Evolutionary conservation across 2,329 filamentous ascomycete species (phyloP).

Genomic region (Penicillium sp.): DNA sequence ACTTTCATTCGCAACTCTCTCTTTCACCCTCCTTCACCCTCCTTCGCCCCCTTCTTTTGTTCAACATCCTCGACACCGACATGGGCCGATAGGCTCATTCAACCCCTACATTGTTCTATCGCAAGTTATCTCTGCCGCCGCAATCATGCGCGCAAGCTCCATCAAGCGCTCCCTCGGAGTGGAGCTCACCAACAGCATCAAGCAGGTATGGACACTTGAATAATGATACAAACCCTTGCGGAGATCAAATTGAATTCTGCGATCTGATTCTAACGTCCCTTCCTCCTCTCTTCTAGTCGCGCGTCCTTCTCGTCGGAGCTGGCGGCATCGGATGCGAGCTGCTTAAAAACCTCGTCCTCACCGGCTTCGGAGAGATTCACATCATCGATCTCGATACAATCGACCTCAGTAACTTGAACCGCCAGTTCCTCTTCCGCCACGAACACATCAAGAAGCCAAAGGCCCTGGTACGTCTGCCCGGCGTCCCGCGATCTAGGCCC

Average conservation of each 20-base stretch:
- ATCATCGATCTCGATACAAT: slow-evolving; percentile 98
- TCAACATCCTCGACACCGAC: background rate
- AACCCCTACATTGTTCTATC: slow-evolving; percentile 7
- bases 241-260: background rate
- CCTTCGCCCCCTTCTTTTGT: background rate
- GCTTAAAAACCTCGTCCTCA: slow-evolving; percentile 90
- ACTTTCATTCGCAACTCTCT: background rate
- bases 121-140: slow-evolving; percentile 8
- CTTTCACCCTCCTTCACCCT: slow-evolving; percentile 2
- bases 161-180: slow-evolving; percentile 46
- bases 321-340: slow-evolving; percentile 97
- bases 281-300: slow-evolving; percentile 59
- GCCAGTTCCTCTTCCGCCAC: slow-evolving; percentile 93
- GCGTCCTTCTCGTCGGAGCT: slow-evolving; percentile 89
- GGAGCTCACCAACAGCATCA: slow-evolving; percentile 37
- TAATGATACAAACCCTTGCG: slow-evolving; percentile 1
- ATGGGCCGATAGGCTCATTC: background rate
- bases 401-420: slow-evolving; percentile 94
- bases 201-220: slow-evolving; percentile 34
- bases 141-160: slow-evolving; percentile 42
- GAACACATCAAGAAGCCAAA: slow-evolving; percentile 99
- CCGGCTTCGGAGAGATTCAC: slow-evolving; percentile 88
- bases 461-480: slow-evolving; percentile 65
- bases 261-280: slow-evolving; percentile 9
- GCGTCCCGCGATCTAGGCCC: slow-evolving; percentile 1